Evolutionary conservation across 495 filamentous ascomycete genomes (phyloP).

Genomic region (Penicillium bialowiezense): DNA sequence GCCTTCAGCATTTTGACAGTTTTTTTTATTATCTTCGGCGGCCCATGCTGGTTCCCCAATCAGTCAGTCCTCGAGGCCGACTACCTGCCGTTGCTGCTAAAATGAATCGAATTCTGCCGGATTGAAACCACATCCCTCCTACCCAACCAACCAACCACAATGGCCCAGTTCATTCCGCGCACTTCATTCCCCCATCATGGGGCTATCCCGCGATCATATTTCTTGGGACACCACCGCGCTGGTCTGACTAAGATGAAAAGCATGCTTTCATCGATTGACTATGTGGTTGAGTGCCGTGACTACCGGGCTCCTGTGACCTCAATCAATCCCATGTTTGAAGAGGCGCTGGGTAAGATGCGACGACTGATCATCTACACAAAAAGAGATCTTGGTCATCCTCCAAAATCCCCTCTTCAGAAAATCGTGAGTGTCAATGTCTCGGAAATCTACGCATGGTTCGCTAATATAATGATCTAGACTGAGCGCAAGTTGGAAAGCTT

Average conservation of each 20-base stretch:
- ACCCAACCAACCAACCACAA: neutral
- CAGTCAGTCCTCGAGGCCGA: neutral
- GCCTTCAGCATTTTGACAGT: constrained; percentile 5
- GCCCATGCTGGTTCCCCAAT: neutral
- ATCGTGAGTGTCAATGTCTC: constrained; percentile 20
- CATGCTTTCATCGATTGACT: constrained; percentile 74
- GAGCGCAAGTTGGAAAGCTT: constrained; percentile 54
- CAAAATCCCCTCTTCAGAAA: constrained; percentile 25
- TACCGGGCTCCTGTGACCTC: constrained; percentile 85
- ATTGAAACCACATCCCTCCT: neutral
- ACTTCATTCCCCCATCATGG: constrained; percentile 62
- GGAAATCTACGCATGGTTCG: neutral
- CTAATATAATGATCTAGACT: constrained; percentile 20
- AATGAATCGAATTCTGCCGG: constrained; percentile 8
- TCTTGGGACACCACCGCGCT: constrained; percentile 87
- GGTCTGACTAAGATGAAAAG: constrained; percentile 85
- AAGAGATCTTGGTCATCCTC: constrained; percentile 62
- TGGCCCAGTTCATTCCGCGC: constrained; percentile 68
- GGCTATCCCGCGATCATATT: constrained; percentile 85
- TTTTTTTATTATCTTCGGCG: constrained; percentile 1
- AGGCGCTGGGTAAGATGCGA: constrained; percentile 61
- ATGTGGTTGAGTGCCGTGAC: constrained; percentile 94
- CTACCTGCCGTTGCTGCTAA: neutral
- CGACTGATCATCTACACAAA: constrained; percentile 92
- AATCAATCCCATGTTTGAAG: constrained; percentile 88